Base-by-base conservation (phyloP, 1,139 yeast species). In the Saccharomyces pastorianus region DNA sequence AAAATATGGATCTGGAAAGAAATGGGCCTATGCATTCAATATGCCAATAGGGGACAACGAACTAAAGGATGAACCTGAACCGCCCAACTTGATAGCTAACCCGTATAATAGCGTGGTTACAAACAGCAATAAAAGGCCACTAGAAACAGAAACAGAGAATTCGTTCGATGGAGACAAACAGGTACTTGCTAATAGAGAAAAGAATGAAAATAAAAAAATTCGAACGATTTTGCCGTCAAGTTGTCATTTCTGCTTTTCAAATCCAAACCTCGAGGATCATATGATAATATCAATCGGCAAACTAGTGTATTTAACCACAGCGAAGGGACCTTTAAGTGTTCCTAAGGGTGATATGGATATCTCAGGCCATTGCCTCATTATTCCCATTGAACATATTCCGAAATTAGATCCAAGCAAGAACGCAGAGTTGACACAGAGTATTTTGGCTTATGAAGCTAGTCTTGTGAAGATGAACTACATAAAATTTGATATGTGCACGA, bases 201-300 rank as follows among this genome's bases (percentile, higher is more conserved):
- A 47, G 7, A 53, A 55, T 48, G 61, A 59, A 50, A 57, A 51
- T 47, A 66, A 56, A 56, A 71, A 66, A 59, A 59, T 59, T 31
- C 75, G 72, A 57, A 69, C 67, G 1, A 77, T 84, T 1, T 64
- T 76, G 1, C 88, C 89, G 0, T 75, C 73, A 14, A 71, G 75
- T 46, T 91, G 98, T 65, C 90, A 87, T 71, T 87, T 91, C 65
- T 91, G 97, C 66, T 76, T 90, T 26, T 82, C 95, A 1, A 88
- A 88, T 63, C 88, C 96, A 0, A 79, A 82, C 20, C 78, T 88
- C 4, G 95, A 86, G 61, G 77, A 87, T 2, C 95, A 89, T 67
- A 82, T 91, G 85, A 81, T 91, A 31, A 78, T 88, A 0, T 80
- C 95, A 0, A 84, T 91, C 54, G 93, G 88, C 0, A 77, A 78